Base-by-base conservation (phyloP, 2,329 filamentous ascomycete genomes). In the Cladophialophora yegresii region DNA sequence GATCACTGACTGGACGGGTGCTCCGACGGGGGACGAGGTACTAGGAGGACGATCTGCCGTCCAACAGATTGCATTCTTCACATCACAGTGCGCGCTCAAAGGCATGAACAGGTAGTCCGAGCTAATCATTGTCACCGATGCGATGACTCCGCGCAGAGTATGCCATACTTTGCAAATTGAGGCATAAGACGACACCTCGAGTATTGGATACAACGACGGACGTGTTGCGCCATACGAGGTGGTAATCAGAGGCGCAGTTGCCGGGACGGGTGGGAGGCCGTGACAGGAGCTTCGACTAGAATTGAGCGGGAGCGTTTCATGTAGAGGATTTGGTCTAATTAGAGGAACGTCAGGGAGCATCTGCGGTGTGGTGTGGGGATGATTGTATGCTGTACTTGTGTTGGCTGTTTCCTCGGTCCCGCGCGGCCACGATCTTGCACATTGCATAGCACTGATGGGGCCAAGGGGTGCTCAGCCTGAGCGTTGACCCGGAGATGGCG, bases 21-120 rank as follows among this genome's bases (percentile, higher is more conserved):
- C 43, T 66, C 13, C 56, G 64, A 32, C 53, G 64, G 10, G 61
- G 64, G 22, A 61, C 55, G 47, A 47, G 23, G 22, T 65, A 65
- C 28, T 58, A 22, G 28, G 23, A 53, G 12, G 5, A 13, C 16
- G 33, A 12, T 28, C 23, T 9, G 47, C 22, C 20, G 47, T 26
- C 22, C 4, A 20, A 26, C 20, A 20, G 47, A 16, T 26, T 12
- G 47, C 22, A 20, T 50, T 26, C 26, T 28, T 28, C 26, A 3
- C 26, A 6, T 28, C 26, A 28, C 26, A 28, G 26, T 28, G 26
- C 6, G 26, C 26, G 26, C 26, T 28, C 26, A 43, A 40, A 43
- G 5, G 16, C 36, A n/a, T 8, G 36, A 43, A 16, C 36, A 20
- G 16, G n/a, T 20, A 43, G n/a, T 13, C 5, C 16, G 16, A 6